Base-by-base conservation (phyloP, 768 basidiomycete species). In the Mycena vulgaris region DNA sequence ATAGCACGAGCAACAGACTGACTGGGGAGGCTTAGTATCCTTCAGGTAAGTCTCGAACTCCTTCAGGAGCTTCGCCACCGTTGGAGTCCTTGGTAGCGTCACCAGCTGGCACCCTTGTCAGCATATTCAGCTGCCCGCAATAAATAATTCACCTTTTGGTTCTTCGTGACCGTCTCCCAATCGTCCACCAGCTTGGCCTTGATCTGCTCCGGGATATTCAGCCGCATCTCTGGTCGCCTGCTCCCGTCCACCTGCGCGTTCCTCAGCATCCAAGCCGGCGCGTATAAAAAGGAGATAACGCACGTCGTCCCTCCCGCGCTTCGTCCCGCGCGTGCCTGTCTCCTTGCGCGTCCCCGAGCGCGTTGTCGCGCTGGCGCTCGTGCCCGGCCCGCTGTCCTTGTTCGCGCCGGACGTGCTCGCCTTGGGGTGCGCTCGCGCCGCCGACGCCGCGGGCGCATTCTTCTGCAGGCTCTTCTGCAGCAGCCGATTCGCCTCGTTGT, bases 161-260 rank as follows among this genome's bases (percentile, higher is more conserved):
- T 94, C 84, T 98, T 98, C 61, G 98, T 99, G 42, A 99, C 91
- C 6, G 92, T 90, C 81, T 99, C 97, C 98, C 98, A 99, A 74
- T 99, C 98, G 76, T 99, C 96, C 2, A 99, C 96, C 40, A 99
- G 86, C 53, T 93, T 86, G 33, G 91, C 88, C 79, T 98, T 98
- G 70, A 99, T 86, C n/a, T 88, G 80, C 75, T 98, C 98, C 0
- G 97, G 98, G 6, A 98, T 91, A 67, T 85, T 89, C 57, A 99
- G 85, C 82, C 95, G 95, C 87, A 99, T 91, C 76, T 99, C 97
- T 1, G 95, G 93, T 73, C 93, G 91, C 79, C 84, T 84, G 69
- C 84, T 88, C 30, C 97, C 96, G 60, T 95, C 94, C 88, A 11
- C 49, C 47, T 37, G 27, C 27, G 37, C 10, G 55, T 37, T n/a